phyloP scores from a whole-genome alignment of 2,329 filamentous ascomycete species.

The Pseudogymnoascus sp. region DNA sequence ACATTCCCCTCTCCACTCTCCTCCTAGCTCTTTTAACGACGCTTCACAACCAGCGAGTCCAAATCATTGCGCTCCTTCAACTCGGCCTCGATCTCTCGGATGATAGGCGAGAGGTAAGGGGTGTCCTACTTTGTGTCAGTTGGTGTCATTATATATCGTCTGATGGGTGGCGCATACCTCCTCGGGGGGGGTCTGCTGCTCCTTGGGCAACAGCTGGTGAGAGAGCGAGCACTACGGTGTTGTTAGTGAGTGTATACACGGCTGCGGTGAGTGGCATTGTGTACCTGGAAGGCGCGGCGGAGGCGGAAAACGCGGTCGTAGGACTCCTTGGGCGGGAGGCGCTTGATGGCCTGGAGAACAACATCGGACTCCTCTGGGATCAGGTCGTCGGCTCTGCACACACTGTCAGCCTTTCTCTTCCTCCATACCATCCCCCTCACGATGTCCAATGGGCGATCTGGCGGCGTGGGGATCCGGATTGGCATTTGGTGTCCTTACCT shows the following conservation, averaged over 20 bases:
- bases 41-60: slow-evolving; percentile 55
- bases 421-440: neutral
- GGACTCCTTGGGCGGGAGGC: slow-evolving; percentile 78
- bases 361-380: slow-evolving; percentile 85
- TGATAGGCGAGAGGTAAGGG: slow-evolving; percentile 59
- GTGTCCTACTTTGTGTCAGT: slow-evolving; percentile 44
- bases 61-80: slow-evolving; percentile 59
- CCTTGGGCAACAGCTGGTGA: slow-evolving; percentile 57
- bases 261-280: slow-evolving; percentile 13
- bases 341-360: slow-evolving; percentile 81
- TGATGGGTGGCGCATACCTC: slow-evolving; percentile 42
- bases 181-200: slow-evolving; percentile 59
- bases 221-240: slow-evolving; percentile 43
- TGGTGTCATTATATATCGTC: too few species aligned
- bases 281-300: slow-evolving; percentile 85
- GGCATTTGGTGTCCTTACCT: slow-evolving; percentile 49
- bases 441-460: too few species aligned
- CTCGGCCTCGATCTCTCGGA: slow-evolving; percentile 62
- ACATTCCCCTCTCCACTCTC: neutral
- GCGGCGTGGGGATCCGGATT: neutral
- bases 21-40: slow-evolving; percentile 4
- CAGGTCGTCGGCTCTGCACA: slow-evolving; percentile 77
- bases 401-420: neutral
- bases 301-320: slow-evolving; percentile 98
- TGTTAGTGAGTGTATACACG: slow-evolving; percentile 13